Base-by-base conservation (phyloP, 148 eudicot genomes). In the Hydrangea macrophylla region DNA sequence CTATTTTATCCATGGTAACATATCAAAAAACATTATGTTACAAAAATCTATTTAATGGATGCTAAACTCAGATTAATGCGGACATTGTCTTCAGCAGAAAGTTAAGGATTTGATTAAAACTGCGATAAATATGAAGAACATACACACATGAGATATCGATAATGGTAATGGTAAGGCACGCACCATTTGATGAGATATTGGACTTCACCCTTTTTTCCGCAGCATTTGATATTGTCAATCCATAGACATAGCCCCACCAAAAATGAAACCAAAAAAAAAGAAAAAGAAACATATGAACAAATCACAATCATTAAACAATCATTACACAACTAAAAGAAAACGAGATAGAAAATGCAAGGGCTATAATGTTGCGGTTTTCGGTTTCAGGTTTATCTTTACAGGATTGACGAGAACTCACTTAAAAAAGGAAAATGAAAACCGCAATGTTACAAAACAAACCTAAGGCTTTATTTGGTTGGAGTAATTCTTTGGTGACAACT, bases 161-260 rank as follows among this genome's bases (percentile, higher is more conserved):
- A 6, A 33, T 40, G n/a, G 39, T 59, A 7, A 55, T 5, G 64
- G 33, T 61, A 76, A 67, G 66, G 65, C 28, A 83, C 97, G 55
- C 79, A 94, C 99, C 99, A 94, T 85, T 90, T 94, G 70, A 94
- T 88, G 72, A 90, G 83, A 84, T 88, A 94, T 69, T 90, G 99
- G 54, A 78, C 76, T 81, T 84, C 80, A 5, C 99, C 97, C 97
- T 94, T 55, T 53, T 15, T 58, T 65, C 68, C 65, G 73, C 71
- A 79, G 71, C 74, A 77, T 57, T 74, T 18, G 24, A 55, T 13
- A 70, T 22, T 61, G 39, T 65, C 78, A 65, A 30, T 50, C 65
- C 40, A 68, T 32, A 31, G 37, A 63, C 45, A 56, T 50, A 69
- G 67, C 59, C 3, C 66, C n/a, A n/a, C n/a, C n/a, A n/a, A n/a